Evolutionary conservation across 371 early-diverging fungal genomes (phyloP).

Genomic region (Encephalitozoon cuniculi): DNA sequence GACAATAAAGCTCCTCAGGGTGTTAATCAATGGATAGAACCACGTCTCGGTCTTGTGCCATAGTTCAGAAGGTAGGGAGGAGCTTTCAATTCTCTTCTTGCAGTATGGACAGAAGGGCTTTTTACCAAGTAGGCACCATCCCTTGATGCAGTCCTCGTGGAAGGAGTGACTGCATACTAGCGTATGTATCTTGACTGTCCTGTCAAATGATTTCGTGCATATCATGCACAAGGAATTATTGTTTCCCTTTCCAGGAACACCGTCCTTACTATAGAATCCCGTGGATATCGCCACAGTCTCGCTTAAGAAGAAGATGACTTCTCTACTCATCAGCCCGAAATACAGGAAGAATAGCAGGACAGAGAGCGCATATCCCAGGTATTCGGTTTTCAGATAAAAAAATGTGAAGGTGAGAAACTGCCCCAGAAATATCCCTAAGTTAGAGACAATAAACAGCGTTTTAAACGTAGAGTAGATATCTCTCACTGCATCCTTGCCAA

Average conservation of each 20-base stretch:
- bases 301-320: slow-evolving; percentile 50
- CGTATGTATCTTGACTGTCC: slow-evolving; percentile 36
- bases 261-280: slow-evolving; percentile 51
- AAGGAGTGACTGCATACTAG: slow-evolving; percentile 59
- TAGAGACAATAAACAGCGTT: slow-evolving; percentile 36
- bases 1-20: slow-evolving; percentile 51
- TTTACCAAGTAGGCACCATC: slow-evolving; percentile 82
- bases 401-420: slow-evolving; percentile 4
- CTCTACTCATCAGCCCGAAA: slow-evolving; percentile 56
- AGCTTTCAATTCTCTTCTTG: slow-evolving; percentile 60
- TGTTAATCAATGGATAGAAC: slow-evolving; percentile 56
- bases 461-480: slow-evolving; percentile 34
- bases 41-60: slow-evolving; percentile 56
- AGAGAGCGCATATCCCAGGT: neutral
- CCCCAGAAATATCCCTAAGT: slow-evolving; percentile 24
- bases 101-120: slow-evolving; percentile 86
- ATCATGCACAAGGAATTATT: slow-evolving; percentile 45
- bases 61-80: slow-evolving; percentile 34
- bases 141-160: slow-evolving; percentile 80
- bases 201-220: slow-evolving; percentile 41
- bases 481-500: slow-evolving; percentile 33
- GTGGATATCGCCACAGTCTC: slow-evolving; percentile 44
- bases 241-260: slow-evolving; percentile 37
- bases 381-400: neutral
- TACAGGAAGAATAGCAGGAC: slow-evolving; percentile 51